Evolutionary conservation across 2,329 filamentous ascomycete genomes (phyloP).

Genomic region (Neofusicoccum ribis): DNA sequence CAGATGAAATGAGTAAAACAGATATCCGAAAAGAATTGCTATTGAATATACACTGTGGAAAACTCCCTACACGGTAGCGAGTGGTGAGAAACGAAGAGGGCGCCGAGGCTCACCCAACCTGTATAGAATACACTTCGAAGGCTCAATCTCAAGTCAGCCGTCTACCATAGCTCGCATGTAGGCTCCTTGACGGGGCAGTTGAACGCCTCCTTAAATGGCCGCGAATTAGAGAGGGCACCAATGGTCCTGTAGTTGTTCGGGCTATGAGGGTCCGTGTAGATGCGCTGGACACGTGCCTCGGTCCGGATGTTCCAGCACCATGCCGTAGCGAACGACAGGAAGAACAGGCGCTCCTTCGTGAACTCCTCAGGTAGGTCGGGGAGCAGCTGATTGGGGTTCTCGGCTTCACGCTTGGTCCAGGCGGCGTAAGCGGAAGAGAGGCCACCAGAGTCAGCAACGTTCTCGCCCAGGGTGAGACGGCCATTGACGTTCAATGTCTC

Average conservation of each 20-base stretch:
- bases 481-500: constrained; percentile 64
- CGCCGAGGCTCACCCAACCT: too few species aligned
- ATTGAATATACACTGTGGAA: too few species aligned
- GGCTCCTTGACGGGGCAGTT: constrained; percentile 65
- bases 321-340: constrained; percentile 63
- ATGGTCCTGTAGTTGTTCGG: constrained; percentile 60
- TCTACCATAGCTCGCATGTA: constrained; percentile 69
- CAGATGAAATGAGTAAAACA: too few species aligned
- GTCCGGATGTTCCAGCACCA: constrained; percentile 68
- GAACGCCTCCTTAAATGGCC: constrained; percentile 68
- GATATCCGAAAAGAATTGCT: too few species aligned
- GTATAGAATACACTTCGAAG: too few species aligned
- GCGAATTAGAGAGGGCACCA: constrained; percentile 67
- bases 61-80: too few species aligned
- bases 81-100: too few species aligned
- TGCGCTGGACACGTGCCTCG: constrained; percentile 56
- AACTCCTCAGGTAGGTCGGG: constrained; percentile 41
- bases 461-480: constrained; percentile 64
- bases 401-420: constrained; percentile 61
- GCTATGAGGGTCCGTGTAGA: constrained; percentile 66
- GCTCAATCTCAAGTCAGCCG: too few species aligned
- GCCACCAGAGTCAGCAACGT: constrained; percentile 71
- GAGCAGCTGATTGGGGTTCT: constrained; percentile 45
- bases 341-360: constrained; percentile 69
- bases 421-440: constrained; percentile 63